These are phyloP conservation scores for Antitrichia curtipendula DNA, from an alignment of 225 moss, liverwort and hornwort genomes.

Conservation along the genomic window DNA sequence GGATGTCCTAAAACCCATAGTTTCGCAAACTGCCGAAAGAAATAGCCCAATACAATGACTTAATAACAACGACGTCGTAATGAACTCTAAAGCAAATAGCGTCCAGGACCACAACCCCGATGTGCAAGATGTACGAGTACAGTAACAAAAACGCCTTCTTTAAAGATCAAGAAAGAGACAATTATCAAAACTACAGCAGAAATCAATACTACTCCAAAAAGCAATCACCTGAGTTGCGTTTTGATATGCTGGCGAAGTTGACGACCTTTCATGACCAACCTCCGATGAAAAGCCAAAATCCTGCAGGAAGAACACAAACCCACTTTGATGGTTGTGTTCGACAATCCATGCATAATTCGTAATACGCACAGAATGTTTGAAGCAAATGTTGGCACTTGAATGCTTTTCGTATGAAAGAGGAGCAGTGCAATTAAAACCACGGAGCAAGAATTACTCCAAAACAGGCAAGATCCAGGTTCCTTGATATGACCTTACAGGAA, in stretches of 20 bases:
- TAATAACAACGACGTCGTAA: neutral
- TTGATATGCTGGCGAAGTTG: neutral
- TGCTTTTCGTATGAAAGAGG: neutral
- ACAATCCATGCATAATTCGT: neutral
- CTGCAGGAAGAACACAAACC: slow-evolving; percentile 1
- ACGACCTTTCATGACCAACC: neutral
- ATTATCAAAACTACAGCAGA: neutral
- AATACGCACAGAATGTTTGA: neutral
- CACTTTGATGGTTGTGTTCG: neutral
- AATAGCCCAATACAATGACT: neutral
- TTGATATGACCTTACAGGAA: neutral
- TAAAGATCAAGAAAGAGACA: neutral
- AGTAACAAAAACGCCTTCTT: neutral
- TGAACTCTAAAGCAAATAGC: neutral
- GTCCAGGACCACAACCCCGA: neutral
- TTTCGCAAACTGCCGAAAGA: neutral
- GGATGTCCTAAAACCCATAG: neutral
- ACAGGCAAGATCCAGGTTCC: neutral
- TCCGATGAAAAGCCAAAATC: slow-evolving; percentile 10
- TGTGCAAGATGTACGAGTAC: neutral
- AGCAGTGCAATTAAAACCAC: neutral
- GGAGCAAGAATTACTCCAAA: neutral
- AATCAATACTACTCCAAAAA: neutral
- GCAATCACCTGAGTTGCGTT: slow-evolving; percentile 17
- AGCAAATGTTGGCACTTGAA: neutral